Percentiles rank a stretch among this genome's conserved stretches.
phyloP scores from a whole-genome alignment of 352 stramenopile species.

The Phytophthora sansomeana region DNA sequence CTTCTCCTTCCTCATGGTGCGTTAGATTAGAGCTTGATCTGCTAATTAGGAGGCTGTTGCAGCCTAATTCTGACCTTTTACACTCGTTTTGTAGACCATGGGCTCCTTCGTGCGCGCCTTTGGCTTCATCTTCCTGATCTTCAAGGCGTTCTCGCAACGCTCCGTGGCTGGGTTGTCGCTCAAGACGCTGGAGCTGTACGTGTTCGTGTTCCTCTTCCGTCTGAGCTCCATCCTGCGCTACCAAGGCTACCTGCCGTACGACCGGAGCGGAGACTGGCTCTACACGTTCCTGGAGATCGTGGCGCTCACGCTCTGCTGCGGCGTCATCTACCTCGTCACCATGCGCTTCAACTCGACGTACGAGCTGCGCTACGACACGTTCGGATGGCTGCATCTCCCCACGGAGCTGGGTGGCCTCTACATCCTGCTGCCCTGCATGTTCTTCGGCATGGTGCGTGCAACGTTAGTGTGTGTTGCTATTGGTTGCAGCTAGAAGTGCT shows the following conservation, averaged over 20 bases:
- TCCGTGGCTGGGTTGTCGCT: constrained; percentile 94
- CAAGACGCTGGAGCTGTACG: constrained; percentile 98
- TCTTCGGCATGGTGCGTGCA: constrained; percentile 80
- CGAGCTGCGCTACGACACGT: constrained; percentile 95
- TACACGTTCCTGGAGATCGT: constrained; percentile 97
- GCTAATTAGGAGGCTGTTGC: no score
- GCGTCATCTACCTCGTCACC: constrained; percentile 92
- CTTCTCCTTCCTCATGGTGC: constrained; percentile 98
- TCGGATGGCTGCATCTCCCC: constrained; percentile 91
- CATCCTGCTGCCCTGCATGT: constrained; percentile 88
- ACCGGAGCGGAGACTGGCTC: constrained; percentile 97
- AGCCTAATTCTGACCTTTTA: constrained; percentile 16
- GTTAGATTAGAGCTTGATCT: no score
- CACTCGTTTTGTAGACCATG: constrained; percentile 69
- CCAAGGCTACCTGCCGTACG: constrained; percentile 95
- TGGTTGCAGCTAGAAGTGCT: not conserved
- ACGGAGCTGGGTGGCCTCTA: constrained; percentile 87
- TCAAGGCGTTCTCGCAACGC: constrained; percentile 94
- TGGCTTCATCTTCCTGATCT: constrained; percentile 94
- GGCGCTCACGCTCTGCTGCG: constrained; percentile 88
- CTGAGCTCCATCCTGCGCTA: constrained; percentile 98
- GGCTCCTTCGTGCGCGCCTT: constrained; percentile 91
- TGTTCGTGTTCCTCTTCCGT: constrained; percentile 96
- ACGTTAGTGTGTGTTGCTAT: not conserved
- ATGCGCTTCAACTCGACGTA: constrained; percentile 96